Conservation (phyloP, 1,284 basidiomycete species). For the Inonotus hispidus region DNA sequence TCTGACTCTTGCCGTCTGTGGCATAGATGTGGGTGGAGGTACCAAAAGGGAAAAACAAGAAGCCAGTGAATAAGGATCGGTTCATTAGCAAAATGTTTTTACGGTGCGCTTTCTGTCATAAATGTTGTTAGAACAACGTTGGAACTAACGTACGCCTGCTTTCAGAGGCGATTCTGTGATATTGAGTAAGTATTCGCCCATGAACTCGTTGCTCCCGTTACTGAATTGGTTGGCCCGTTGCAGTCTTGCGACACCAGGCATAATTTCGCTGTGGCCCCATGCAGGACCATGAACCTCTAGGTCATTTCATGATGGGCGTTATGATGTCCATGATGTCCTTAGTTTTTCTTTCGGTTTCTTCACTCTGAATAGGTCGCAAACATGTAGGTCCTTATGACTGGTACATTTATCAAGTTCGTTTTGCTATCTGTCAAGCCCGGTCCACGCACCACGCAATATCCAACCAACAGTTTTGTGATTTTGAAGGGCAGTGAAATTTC, state of each 20-base stretch:
- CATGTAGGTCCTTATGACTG: neutral
- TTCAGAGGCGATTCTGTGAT: slow-evolving; percentile 91
- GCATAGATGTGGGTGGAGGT: slow-evolving; percentile 96
- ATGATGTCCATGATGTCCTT: too few species aligned
- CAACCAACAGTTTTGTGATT: slow-evolving; percentile 20
- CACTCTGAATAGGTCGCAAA: too few species aligned
- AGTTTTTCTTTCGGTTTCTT: too few species aligned
- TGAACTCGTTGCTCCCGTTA: neutral
- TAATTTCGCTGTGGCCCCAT: slow-evolving; percentile 28
- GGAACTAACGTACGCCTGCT: slow-evolving; percentile 18
- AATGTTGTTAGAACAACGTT: neutral
- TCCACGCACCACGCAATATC: too few species aligned
- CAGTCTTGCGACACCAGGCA: slow-evolving; percentile 85
- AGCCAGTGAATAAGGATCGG: slow-evolving; percentile 97
- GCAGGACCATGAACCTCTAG: too few species aligned
- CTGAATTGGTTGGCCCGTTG: slow-evolving; percentile 16
- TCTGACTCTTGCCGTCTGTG: neutral
- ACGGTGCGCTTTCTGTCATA: slow-evolving; percentile 43
- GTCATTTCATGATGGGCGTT: too few species aligned
- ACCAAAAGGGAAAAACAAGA: slow-evolving; percentile 98
- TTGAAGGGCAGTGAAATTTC: neutral
- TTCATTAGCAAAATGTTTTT: slow-evolving; percentile 99
- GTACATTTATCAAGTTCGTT: neutral
- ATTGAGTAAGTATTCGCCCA: slow-evolving; percentile 59
- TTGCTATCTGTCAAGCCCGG: neutral